phyloP scores from a whole-genome alignment of 2,329 filamentous ascomycete genomes.

The Botryosphaeria agaves region DNA sequence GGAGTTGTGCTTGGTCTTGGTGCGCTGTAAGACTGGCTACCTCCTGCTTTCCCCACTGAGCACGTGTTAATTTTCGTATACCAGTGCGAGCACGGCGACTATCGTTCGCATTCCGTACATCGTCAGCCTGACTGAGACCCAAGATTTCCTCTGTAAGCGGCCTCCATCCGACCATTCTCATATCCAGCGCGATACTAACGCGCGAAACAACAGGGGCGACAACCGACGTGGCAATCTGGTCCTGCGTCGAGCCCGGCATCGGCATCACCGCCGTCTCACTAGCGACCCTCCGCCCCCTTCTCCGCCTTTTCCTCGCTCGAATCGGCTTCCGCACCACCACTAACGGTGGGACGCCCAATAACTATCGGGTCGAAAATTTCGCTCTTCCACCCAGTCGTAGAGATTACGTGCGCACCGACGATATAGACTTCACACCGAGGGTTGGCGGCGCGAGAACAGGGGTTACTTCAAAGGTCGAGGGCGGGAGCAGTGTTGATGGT shows the following conservation, averaged over 20 bases:
- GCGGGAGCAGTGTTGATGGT: too few relatives aligned
- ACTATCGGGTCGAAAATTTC: too few relatives aligned
- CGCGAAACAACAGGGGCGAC: neutral
- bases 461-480: too few relatives aligned
- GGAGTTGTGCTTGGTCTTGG: slow-evolving; percentile 21
- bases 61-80: slow-evolving; percentile 6
- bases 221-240: slow-evolving; percentile 12
- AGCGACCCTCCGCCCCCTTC: slow-evolving; percentile 5
- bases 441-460: too few relatives aligned
- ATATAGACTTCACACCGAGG: too few relatives aligned
- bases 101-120: slow-evolving; percentile 28
- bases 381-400: too few relatives aligned
- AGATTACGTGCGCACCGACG: too few relatives aligned
- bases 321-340: slow-evolving; percentile 9
- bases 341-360: too few relatives aligned
- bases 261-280: slow-evolving; percentile 9
- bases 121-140: slow-evolving; percentile 17
- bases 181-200: neutral
- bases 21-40: slow-evolving; percentile 11
- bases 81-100: slow-evolving; percentile 31
- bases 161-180: neutral
- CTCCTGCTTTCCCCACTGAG: too few relatives aligned
- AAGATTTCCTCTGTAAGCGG: slow-evolving; percentile 23
- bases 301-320: slow-evolving; percentile 2
- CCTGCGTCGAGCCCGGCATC: slow-evolving; percentile 15